These are phyloP conservation scores for Peronospora tabacina DNA, from an alignment of 352 stramenopile species.

Conservation along the genomic window DNA sequence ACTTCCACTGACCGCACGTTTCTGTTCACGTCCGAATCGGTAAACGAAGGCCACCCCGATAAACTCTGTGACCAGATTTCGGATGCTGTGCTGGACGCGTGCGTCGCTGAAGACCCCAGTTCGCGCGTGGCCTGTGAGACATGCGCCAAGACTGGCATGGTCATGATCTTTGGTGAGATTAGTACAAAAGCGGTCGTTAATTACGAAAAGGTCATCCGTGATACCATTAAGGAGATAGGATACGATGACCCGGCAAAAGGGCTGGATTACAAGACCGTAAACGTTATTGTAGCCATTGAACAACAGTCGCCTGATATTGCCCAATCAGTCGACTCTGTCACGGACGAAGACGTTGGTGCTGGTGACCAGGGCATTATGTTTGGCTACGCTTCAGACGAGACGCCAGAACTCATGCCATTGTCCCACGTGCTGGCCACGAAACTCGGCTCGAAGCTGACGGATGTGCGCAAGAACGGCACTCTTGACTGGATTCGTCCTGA, in stretches of 20 bases:
- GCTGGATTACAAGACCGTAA: conserved; percentile 99
- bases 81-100: conserved; percentile 98
- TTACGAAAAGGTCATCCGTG: conserved; percentile 98
- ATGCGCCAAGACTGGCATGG: conserved; percentile 98
- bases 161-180: conserved; percentile 99
- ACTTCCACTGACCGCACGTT: conserved; percentile 65
- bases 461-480: conserved; percentile 98
- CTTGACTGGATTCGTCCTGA: conserved; percentile 98
- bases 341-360: conserved; percentile 96
- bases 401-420: conserved; percentile 95
- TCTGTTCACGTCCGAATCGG: conserved; percentile 97
- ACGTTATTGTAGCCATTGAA: conserved; percentile 99
- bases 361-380: conserved; percentile 95
- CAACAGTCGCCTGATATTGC: conserved; percentile 99
- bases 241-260: conserved; percentile 99
- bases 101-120: conserved; percentile 95
- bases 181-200: conserved; percentile 98
- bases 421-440: conserved; percentile 96
- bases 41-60: conserved; percentile 99
- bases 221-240: conserved; percentile 98
- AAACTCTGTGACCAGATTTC: conserved; percentile 98
- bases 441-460: conserved; percentile 94
- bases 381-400: conserved; percentile 97
- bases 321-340: conserved; percentile 95
- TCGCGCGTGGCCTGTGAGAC: conserved; percentile 98